phyloP scores from a whole-genome alignment of 2,329 filamentous ascomycete species.

The Pestalotiopsis sp. region DNA sequence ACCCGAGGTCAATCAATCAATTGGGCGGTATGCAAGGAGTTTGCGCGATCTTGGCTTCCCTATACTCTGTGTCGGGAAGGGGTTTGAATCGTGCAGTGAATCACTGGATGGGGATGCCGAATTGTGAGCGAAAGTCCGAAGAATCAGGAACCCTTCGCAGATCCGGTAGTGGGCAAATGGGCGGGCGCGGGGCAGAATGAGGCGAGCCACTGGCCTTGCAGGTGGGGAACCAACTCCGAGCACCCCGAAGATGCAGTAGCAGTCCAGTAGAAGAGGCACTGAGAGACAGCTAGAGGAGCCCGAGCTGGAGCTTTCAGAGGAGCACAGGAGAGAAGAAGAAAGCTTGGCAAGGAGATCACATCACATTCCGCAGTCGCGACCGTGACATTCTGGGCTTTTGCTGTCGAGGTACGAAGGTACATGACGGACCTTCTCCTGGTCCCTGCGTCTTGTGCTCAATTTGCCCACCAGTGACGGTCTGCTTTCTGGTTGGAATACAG shows the following conservation, averaged over 20 bases:
- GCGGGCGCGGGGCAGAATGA: constrained; percentile 7
- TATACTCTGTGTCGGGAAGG: neutral
- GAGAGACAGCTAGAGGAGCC: neutral
- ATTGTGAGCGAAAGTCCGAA: constrained; percentile 10
- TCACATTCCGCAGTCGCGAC: too few relatives aligned
- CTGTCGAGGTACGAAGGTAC: neutral
- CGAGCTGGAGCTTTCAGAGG: too few relatives aligned
- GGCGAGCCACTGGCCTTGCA: constrained; percentile 1
- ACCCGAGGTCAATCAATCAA: neutral
- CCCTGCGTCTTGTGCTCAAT: neutral
- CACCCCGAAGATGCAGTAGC: neutral
- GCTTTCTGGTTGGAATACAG: too few relatives aligned
- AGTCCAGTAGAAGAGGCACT: neutral
- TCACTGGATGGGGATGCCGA: constrained; percentile 8
- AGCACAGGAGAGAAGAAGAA: too few relatives aligned
- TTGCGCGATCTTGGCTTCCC: neutral
- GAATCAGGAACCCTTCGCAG: constrained; percentile 1
- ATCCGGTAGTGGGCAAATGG: neutral
- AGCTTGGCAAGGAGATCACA: too few relatives aligned
- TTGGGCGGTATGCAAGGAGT: neutral
- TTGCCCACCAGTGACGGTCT: too few relatives aligned
- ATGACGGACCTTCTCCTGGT: neutral
- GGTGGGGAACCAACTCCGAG: constrained; percentile 4
- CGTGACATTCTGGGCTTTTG: too few relatives aligned
- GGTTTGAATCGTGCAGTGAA: neutral